A percentile compares a stretch with the other conserved stretches of the same genome.
Evolutionary conservation across 495 filamentous ascomycete genomes (phyloP).

Genomic region (Xylaria scruposa): DNA sequence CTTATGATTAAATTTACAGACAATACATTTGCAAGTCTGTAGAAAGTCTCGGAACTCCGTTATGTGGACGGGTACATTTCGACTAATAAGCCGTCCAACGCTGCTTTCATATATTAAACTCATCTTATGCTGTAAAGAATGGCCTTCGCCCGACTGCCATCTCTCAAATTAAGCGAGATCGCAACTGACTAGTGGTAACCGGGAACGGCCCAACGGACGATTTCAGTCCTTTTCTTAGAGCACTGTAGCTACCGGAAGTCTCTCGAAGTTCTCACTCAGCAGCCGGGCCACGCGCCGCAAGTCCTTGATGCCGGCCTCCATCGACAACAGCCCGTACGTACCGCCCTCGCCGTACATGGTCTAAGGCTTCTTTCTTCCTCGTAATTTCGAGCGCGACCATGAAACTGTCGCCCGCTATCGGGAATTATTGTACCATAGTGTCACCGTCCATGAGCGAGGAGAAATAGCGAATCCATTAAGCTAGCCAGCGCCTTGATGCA

Average conservation of each 20-base stretch:
- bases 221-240: background rate
- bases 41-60: too few species aligned
- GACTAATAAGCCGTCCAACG: too few species aligned
- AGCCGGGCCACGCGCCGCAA: background rate
- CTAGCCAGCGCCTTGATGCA: too few species aligned
- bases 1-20: background rate
- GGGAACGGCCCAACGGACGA: background rate
- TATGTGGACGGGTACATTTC: background rate
- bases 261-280: background rate
- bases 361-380: background rate
- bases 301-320: background rate
- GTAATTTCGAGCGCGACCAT: background rate
- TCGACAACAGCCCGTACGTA: background rate
- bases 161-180: background rate
- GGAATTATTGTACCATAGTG: background rate
- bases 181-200: background rate
- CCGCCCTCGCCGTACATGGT: background rate
- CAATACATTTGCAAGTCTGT: background rate
- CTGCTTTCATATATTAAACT: too few species aligned
- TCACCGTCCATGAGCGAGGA: too few species aligned
- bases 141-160: background rate
- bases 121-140: background rate
- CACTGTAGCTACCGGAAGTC: background rate
- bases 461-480: slow-evolving; percentile 9
- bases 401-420: background rate